phyloP scores from a whole-genome alignment of 371 early-diverging fungal genomes.

The Basidiobolus meristosporus region DNA sequence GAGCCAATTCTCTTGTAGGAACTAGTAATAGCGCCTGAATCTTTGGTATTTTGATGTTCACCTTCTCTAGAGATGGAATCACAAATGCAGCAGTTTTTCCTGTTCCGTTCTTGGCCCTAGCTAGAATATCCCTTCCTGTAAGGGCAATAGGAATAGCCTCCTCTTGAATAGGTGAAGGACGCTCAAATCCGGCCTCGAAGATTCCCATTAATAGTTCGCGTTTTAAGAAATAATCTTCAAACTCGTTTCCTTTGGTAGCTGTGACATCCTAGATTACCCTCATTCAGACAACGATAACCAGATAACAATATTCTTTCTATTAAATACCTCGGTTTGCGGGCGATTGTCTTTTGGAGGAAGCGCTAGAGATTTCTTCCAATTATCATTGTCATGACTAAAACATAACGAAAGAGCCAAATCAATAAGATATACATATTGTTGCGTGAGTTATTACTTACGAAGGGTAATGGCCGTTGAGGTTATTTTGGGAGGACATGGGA shows the following conservation, averaged over 20 bases:
- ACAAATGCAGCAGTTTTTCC: slow-evolving; percentile 97
- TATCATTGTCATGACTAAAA: slow-evolving; percentile 32
- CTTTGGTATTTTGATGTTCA: slow-evolving; percentile 51
- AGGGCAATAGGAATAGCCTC: slow-evolving; percentile 97
- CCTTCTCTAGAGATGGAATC: slow-evolving; percentile 89
- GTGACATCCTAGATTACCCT: slow-evolving; percentile 55
- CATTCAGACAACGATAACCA: background rate
- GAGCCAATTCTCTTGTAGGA: slow-evolving; percentile 94
- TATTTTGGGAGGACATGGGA: too few relatives aligned
- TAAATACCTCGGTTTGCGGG: slow-evolving; percentile 65
- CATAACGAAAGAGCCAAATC: too few relatives aligned
- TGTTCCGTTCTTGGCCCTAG: slow-evolving; percentile 95
- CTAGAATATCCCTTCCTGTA: slow-evolving; percentile 88
- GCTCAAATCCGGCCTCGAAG: slow-evolving; percentile 95
- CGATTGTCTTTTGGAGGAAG: slow-evolving; percentile 67
- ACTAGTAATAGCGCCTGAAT: slow-evolving; percentile 82
- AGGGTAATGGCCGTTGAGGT: too few relatives aligned
- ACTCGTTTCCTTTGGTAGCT: slow-evolving; percentile 90
- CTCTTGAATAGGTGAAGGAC: slow-evolving; percentile 98
- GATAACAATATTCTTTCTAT: background rate
- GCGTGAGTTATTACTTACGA: too few relatives aligned
- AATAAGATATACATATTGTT: too few relatives aligned
- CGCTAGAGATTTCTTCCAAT: slow-evolving; percentile 53
- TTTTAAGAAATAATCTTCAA: slow-evolving; percentile 94
- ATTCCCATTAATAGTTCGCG: slow-evolving; percentile 95